Conservation (phyloP, 345 rosid genomes). For the Populus deltoides region DNA sequence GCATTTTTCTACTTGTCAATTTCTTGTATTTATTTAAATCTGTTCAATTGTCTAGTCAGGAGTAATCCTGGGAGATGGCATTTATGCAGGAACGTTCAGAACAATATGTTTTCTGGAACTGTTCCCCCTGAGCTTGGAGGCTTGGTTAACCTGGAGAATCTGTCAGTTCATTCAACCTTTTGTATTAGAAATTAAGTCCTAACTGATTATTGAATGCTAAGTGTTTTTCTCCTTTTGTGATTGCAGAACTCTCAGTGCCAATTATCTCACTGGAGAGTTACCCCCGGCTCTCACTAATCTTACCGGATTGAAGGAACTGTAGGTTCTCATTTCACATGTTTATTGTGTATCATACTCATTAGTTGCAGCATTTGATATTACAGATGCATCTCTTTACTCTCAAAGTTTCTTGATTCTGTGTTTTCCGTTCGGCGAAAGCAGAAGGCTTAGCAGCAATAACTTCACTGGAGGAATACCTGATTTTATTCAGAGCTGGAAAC, state of each 20-base stretch:
- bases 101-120: conserved; percentile 37
- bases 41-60: background rate
- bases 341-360: too few species aligned
- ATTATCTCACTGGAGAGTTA: conserved; percentile 16
- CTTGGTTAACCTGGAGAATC: conserved; percentile 36
- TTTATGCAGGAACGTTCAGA: conserved; percentile 7
- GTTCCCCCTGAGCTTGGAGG: conserved; percentile 46
- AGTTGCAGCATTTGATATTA: background rate
- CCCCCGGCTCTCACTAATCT: conserved; percentile 7
- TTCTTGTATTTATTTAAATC: background rate
- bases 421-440: background rate
- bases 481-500: conserved; percentile 9
- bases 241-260: conserved; percentile 19
- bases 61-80: background rate
- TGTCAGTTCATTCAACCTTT: conserved; percentile 35
- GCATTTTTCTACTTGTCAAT: background rate
- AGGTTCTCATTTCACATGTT: background rate
- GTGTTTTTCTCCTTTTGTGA: background rate
- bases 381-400: background rate
- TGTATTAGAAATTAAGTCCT: background rate
- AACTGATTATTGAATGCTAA: too few species aligned
- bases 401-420: background rate
- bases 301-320: conserved; percentile 12
- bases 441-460: conserved; percentile 14
- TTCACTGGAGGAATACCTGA: conserved; percentile 14